phyloP scores from a whole-genome alignment of 108 stramenopile species.

The Pseudonitzschia pungens region DNA sequence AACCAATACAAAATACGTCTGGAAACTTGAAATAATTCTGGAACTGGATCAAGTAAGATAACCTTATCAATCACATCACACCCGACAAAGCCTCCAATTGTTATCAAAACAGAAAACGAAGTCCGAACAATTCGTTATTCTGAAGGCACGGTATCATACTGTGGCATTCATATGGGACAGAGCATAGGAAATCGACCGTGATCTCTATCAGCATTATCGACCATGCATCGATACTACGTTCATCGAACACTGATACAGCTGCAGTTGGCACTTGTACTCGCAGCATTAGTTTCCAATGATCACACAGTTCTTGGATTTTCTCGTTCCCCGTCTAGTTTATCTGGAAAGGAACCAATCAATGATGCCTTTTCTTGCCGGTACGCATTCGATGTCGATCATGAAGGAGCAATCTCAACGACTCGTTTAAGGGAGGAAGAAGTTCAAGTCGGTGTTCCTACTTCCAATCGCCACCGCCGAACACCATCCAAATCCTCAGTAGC shows the following conservation, averaged over 20 bases:
- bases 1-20: too few species aligned
- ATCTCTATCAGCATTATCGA: not conserved
- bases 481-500: not conserved
- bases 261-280: not conserved
- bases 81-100: too few species aligned
- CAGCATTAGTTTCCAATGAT: not conserved
- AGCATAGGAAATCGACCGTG: not conserved
- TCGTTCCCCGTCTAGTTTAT: not conserved
- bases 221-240: not conserved
- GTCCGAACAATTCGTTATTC: too few species aligned
- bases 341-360: not conserved
- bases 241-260: not conserved
- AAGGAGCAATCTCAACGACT: not conserved
- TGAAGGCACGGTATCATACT: too few species aligned
- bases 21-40: too few species aligned
- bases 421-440: not conserved
- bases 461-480: not conserved
- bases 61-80: too few species aligned
- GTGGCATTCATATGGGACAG: not conserved
- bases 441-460: not conserved
- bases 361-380: not conserved
- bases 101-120: too few species aligned
- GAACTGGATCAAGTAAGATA: too few species aligned
- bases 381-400: not conserved
- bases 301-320: not conserved